Conservation (phyloP, 1,284 basidiomycete species). For the Trametes versicolor region DNA sequence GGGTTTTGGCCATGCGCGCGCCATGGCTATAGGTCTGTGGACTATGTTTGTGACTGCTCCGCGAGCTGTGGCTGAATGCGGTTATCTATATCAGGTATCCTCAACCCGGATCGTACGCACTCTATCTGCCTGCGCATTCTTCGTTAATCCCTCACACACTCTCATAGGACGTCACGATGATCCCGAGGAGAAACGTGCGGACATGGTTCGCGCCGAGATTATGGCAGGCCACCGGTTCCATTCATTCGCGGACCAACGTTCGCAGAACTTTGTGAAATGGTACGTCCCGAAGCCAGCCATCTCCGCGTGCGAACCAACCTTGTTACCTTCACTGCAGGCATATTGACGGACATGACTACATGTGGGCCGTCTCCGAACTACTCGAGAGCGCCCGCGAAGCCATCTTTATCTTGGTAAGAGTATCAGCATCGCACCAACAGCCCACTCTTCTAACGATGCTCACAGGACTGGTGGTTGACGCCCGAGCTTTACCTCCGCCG, state of each 20-base stretch:
- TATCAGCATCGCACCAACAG: background rate
- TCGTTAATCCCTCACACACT: background rate
- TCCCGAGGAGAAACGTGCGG: constrained; percentile 72
- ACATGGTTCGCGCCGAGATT: constrained; percentile 75
- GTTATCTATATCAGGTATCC: constrained; percentile 52
- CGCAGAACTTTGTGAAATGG: constrained; percentile 88
- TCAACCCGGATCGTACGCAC: constrained; percentile 67
- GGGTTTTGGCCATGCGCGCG: constrained; percentile 43
- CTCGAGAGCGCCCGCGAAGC: constrained; percentile 79
- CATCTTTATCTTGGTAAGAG: constrained; percentile 78
- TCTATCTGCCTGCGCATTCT: constrained; percentile 3
- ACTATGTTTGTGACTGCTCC: constrained; percentile 2
- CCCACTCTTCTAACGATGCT: background rate
- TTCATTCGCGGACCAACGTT: constrained; percentile 81
- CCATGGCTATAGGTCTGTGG: constrained; percentile 43
- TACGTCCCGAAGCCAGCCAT: constrained; percentile 37
- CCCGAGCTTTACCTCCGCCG: constrained; percentile 93
- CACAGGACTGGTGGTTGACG: constrained; percentile 90
- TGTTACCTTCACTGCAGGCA: constrained; percentile 55
- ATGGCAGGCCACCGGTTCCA: constrained; percentile 83
- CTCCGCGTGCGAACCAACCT: background rate
- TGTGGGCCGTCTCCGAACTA: constrained; percentile 92
- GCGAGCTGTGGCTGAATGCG: background rate
- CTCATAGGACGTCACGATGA: constrained; percentile 78
- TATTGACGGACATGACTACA: constrained; percentile 92